Conservation (phyloP, 495 filamentous ascomycete genomes). For the Schizothecium vesticola region DNA sequence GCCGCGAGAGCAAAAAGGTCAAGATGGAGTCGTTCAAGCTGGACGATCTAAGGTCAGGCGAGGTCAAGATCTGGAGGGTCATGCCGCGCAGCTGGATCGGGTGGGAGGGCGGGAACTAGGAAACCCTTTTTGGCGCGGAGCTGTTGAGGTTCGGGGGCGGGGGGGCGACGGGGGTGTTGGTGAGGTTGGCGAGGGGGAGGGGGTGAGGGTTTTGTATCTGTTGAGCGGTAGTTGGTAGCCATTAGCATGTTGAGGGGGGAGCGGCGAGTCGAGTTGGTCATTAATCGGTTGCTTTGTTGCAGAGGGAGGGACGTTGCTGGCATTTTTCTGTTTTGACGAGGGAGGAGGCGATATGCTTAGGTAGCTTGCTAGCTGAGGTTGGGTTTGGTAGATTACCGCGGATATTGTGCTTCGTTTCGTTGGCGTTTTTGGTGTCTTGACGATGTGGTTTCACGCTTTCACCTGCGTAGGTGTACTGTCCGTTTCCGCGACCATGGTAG, state of each 20-base stretch:
- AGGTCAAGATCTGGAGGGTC: slow-evolving; percentile 96
- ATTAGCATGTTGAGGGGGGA: background rate
- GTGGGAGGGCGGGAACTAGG: slow-evolving; percentile 54
- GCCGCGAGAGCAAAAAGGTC: slow-evolving; percentile 88
- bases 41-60: slow-evolving; percentile 84
- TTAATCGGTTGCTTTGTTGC: background rate
- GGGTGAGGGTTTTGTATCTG: background rate
- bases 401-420: background rate
- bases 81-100: slow-evolving; percentile 90
- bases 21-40: slow-evolving; percentile 91
- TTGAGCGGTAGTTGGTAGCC: background rate
- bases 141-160: background rate
- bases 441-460: background rate
- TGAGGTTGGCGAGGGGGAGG: background rate
- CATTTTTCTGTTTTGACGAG: background rate
- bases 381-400: background rate
- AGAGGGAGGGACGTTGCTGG: background rate
- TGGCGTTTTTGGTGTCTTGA: background rate
- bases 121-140: slow-evolving; percentile 7
- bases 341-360: background rate
- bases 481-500: no score
- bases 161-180: background rate
- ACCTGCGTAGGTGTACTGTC: no score
- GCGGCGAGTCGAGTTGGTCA: background rate
- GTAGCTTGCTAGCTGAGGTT: background rate